Percentiles rank a stretch among this genome's conserved stretches.
Conservation (phyloP, 768 basidiomycete genomes). For the Hirschioporus abietinus region DNA sequence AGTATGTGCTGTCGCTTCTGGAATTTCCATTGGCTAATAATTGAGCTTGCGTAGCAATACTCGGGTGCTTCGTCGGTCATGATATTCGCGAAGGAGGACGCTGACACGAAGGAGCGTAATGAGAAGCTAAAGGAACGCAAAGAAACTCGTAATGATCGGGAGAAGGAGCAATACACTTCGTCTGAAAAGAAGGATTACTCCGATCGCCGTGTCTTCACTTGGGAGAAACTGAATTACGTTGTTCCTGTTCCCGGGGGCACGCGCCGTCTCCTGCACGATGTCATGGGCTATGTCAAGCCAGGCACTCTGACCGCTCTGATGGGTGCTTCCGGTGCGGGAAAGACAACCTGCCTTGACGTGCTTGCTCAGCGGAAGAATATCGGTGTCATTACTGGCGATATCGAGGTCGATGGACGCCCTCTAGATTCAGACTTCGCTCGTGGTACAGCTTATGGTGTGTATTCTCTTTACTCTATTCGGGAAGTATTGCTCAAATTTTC, state of each 20-base stretch:
- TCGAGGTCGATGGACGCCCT: conserved; percentile 62
- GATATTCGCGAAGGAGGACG: conserved; percentile 56
- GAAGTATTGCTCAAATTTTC: conserved; percentile 18
- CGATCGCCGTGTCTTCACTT: conserved; percentile 62
- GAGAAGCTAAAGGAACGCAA: conserved; percentile 49
- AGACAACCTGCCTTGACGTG: conserved; percentile 73
- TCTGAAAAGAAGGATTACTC: conserved; percentile 14
- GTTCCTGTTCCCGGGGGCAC: conserved; percentile 63
- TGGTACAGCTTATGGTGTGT: conserved; percentile 72
- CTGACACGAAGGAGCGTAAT: conserved; percentile 51
- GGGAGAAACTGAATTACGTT: conserved; percentile 73
- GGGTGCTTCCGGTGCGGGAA: conserved; percentile 81
- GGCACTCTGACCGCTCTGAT: conserved; percentile 87
- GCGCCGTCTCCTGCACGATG: conserved; percentile 62
- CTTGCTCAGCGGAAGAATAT: conserved; percentile 69
- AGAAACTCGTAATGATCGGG: conserved; percentile 27
- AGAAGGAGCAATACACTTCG: conserved; percentile 16
- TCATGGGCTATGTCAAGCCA: conserved; percentile 78
- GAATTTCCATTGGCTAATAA: conserved; percentile 5
- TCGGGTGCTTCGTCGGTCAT: conserved; percentile 42
- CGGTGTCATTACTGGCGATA: conserved; percentile 57
- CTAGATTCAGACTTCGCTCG: conserved; percentile 51
- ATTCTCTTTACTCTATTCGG: conserved; percentile 22
- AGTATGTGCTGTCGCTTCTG: conserved; percentile 30
- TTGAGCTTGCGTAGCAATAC: conserved; percentile 38